These are phyloP conservation scores for Populus hybrid DNA, from an alignment of 441 rosid genomes.

Conservation along the genomic window DNA sequence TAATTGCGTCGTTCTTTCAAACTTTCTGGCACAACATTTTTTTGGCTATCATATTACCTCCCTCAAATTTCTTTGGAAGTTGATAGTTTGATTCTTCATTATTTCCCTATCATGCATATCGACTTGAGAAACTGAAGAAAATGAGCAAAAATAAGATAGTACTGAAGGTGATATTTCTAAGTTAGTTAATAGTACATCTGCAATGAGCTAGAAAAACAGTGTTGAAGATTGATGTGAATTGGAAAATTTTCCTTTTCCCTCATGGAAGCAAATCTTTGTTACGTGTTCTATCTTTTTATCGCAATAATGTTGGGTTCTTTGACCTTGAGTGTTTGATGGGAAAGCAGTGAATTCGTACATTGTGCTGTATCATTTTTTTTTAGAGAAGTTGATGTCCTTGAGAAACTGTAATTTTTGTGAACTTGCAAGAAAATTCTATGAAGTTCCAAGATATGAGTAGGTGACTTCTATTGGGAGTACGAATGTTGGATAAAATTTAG, in stretches of 20 bases:
- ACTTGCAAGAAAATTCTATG: neutral
- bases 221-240: neutral
- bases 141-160: neutral
- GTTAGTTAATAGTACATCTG: neutral
- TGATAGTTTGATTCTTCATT: neutral
- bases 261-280: neutral
- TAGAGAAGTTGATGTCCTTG: neutral
- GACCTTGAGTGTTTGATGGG: neutral
- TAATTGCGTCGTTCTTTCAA: neutral
- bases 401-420: neutral
- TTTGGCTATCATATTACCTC: neutral
- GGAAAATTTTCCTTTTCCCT: neutral
- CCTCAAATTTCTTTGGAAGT: neutral
- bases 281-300: neutral
- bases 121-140: neutral
- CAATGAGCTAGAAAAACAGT: neutral
- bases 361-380: neutral
- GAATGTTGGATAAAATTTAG: neutral
- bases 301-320: neutral
- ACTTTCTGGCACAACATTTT: neutral
- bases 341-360: neutral
- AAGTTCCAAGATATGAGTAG: neutral
- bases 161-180: neutral
- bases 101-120: neutral
- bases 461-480: neutral